Evolutionary conservation across 805 yeast genomes (phyloP).

Genomic region (Ogataea minuta): DNA sequence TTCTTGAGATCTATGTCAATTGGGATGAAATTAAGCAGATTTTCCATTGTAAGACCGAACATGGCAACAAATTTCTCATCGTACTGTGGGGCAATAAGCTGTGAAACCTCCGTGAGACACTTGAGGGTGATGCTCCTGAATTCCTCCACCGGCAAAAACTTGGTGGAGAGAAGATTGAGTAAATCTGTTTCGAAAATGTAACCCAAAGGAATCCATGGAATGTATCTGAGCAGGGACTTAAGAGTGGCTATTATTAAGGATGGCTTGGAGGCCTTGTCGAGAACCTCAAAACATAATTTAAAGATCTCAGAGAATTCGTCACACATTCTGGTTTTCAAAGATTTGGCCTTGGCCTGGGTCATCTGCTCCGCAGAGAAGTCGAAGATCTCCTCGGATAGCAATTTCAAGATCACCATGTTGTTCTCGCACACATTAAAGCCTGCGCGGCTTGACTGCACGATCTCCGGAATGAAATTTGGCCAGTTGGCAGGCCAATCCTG

Average conservation of each 20-base stretch:
- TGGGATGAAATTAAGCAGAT: conserved; percentile 68
- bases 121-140: conserved; percentile 84
- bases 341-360: conserved; percentile 92
- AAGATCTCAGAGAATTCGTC: conserved; percentile 92
- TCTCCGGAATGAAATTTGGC: conserved; percentile 96
- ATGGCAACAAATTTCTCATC: conserved; percentile 60
- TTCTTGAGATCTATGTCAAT: conserved; percentile 65
- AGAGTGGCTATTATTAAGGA: conserved; percentile 82
- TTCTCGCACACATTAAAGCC: conserved; percentile 95
- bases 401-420: conserved; percentile 87
- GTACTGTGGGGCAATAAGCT: conserved; percentile 55
- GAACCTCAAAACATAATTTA: conserved; percentile 87
- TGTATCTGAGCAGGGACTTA: conserved; percentile 75
- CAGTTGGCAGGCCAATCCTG: conserved; percentile 99
- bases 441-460: conserved; percentile 78
- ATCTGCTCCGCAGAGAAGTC: conserved; percentile 94
- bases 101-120: conserved; percentile 88
- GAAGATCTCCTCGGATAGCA: conserved; percentile 92
- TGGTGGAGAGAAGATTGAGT: conserved; percentile 65
- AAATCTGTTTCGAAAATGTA: conserved; percentile 87
- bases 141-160: conserved; percentile 73
- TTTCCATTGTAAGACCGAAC: conserved; percentile 73
- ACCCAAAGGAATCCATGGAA: conserved; percentile 92
- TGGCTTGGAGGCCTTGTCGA: conserved; percentile 85
- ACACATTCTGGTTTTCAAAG: conserved; percentile 78